Base-by-base conservation (phyloP, 139 green algal genomes). In the Chlamydomonas incerta region DNA sequence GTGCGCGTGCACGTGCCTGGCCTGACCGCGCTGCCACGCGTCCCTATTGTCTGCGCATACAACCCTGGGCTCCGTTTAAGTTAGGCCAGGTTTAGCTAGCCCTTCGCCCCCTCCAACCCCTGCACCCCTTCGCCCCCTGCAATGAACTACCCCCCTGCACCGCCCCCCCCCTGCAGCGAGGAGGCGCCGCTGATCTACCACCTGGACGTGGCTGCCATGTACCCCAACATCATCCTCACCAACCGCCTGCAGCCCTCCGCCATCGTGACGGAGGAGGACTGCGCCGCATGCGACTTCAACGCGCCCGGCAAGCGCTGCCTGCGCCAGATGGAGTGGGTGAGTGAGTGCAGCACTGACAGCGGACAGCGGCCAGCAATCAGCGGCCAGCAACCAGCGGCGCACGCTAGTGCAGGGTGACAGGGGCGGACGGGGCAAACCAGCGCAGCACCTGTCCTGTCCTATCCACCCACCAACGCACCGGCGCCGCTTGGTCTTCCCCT, bases 151-250 rank as follows among this genome's bases (percentile, higher is more conserved):
- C 41, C 41, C 41, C 41, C 5, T 8, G 6, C 8, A 50, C 41
- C 46, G n/a, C n/a, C 50, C 80, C 28, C 68, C 13, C n/a, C 18
- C 23, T 15, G 9, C 88, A 94, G 95, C 28, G 93, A 98, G 75
- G 97, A 99, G 88, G 74, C 79, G 23, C 97, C 97, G 1, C 88
- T 99, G 55, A 98, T 99, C 82, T 99, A 99, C 88, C 97, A 99
- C 87, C 92, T 99, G 76, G 97, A 99, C 87, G 97, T 99, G 52
- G 96, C 97, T 0, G 97, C 97, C 74, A 99, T 99, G 97, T 99
- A 99, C 92, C 97, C 97, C 87, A 99, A 99, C 94, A 99, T 99
- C 94, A 99, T 99, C 89, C 95, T 99, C 71, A 99, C 97, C 77
- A 99, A 99, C 92, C 85, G 92, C 37, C 88, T 94, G 74, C 96